Base-by-base conservation (phyloP, 768 basidiomycete species). In the Hypsizygus marmoreus region DNA sequence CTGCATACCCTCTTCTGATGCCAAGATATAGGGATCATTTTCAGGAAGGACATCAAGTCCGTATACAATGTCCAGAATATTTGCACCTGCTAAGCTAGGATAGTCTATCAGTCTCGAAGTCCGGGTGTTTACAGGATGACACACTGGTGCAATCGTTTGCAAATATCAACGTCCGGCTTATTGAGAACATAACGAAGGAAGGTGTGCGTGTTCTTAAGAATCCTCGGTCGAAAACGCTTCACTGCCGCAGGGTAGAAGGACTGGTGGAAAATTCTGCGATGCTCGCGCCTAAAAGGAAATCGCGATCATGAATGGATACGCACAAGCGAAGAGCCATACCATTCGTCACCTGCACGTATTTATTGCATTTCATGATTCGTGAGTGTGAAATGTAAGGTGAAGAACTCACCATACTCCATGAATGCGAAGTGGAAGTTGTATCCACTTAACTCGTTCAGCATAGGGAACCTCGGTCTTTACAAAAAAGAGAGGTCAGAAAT, bases 11-110 rank as follows among this genome's bases (percentile, higher is more conserved):
- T 60, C 43, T 19, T 70, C 64, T 0, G 66, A 65, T 0, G 56
- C 59, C 9, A 47, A 42, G 26, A 75, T 58, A 43, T 69, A 67
- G 2, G 63, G 64, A 34, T 74, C 71, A 28, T 72, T 50, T 12
- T 58, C 50, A 4, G 59, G 51, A n/a, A 56, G 49, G 9, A 66
- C 48, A 11, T 65, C 48, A 28, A 69, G 54, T 4, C 71, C 71
- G 45, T 73, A 73, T 5, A 58, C 62, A 23, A 69, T 54, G 17
- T 55, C 53, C 1, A 72, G 54, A 6, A 66, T 64, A 1, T 64
- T 56, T 14, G 59, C 63, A 8, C 66, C 56, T 2, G 58, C 47
- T 45, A 58, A 40, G 2, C 54, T 55, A 22, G 33, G 30, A 7
- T 12, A 7, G 16, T 10, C n/a, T 10, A 22, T 14, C 32, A 25